A percentile compares a stretch with the other conserved stretches of the same genome.
These are phyloP conservation scores for Beta vulgaris DNA, from an alignment of 148 eudicot species.

Conservation along the genomic window DNA sequence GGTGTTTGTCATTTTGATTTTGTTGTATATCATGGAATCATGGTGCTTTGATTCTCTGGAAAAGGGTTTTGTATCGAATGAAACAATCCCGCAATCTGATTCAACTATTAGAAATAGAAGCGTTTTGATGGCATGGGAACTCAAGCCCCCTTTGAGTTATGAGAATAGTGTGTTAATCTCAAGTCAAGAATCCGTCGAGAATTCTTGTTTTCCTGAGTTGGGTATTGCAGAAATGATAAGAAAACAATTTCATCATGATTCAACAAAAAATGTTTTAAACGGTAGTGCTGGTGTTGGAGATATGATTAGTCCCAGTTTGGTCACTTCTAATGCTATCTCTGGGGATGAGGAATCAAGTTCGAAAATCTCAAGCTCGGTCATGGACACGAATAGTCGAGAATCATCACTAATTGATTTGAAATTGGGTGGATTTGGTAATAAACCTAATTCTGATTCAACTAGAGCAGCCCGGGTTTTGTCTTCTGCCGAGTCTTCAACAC, in stretches of 20 bases:
- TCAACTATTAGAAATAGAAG: conserved; percentile 27
- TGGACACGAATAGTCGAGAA: conserved; percentile 43
- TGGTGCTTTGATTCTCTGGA: conserved; percentile 49
- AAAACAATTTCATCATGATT: conserved; percentile 29
- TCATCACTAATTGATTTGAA: conserved; percentile 51
- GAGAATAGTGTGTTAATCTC: conserved; percentile 32
- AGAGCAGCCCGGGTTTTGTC: conserved; percentile 25
- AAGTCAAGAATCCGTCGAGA: conserved; percentile 33
- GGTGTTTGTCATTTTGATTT: conserved; percentile 3
- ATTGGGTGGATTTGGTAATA: conserved; percentile 49
- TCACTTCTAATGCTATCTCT: conserved; percentile 32
- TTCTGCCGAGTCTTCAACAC: conserved; percentile 37
- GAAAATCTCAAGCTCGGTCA: conserved; percentile 38
- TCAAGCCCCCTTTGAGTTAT: conserved; percentile 21
- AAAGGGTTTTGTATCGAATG: conserved; percentile 40
- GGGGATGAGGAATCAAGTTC: conserved; percentile 41
- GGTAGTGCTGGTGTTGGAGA: conserved; percentile 22
- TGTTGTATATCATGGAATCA: conserved; percentile 40
- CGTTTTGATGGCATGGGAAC: conserved; percentile 27
- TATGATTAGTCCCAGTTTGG: conserved; percentile 21
- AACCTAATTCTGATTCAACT: conserved; percentile 22
- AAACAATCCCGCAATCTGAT: conserved; percentile 29
- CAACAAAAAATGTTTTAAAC: conserved; percentile 22
- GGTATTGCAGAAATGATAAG: conserved; percentile 35
- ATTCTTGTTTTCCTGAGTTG: conserved; percentile 38